These are phyloP conservation scores for Xylariaceae sp. DNA, from an alignment of 2,329 filamentous ascomycete species.

Conservation along the genomic window DNA sequence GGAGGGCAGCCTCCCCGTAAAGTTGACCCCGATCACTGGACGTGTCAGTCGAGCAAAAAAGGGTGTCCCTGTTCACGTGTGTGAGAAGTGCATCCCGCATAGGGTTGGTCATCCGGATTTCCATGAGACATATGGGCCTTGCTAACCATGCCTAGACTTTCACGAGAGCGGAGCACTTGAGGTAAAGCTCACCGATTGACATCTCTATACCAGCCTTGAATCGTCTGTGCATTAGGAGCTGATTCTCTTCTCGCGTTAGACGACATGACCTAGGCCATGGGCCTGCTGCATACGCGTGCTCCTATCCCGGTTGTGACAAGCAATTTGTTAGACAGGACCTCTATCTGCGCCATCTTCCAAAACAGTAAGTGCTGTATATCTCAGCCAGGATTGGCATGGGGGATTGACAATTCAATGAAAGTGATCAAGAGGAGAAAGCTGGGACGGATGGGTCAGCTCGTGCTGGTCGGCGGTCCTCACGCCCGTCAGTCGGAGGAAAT, in stretches of 20 bases:
- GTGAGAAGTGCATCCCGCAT: slow-evolving; percentile 45
- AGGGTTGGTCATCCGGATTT: slow-evolving; percentile 36
- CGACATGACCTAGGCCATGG: slow-evolving; percentile 58
- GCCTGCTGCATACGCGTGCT: slow-evolving; percentile 47
- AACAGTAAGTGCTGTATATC: slow-evolving; percentile 39
- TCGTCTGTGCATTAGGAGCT: not conserved
- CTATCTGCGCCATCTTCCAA: slow-evolving; percentile 49
- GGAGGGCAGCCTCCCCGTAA: slow-evolving; percentile 38
- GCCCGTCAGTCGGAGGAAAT: slow-evolving; percentile 20
- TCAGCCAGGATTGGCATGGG: slow-evolving; percentile 7
- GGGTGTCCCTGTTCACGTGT: slow-evolving; percentile 52
- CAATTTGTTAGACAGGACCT: slow-evolving; percentile 56
- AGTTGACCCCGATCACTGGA: slow-evolving; percentile 51
- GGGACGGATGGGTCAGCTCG: slow-evolving; percentile 25
- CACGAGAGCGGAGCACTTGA: slow-evolving; percentile 57
- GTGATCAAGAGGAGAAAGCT: slow-evolving; percentile 41
- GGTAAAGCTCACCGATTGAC: slow-evolving; percentile 42
- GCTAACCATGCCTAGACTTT: slow-evolving; percentile 48
- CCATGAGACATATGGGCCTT: too few relatives aligned
- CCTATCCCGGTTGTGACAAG: slow-evolving; percentile 48
- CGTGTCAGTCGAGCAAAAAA: slow-evolving; percentile 55
- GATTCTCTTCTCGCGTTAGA: slow-evolving; percentile 34
- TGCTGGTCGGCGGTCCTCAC: slow-evolving; percentile 26
- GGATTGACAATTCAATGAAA: slow-evolving; percentile 19
- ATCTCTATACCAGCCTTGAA: not conserved